Conservation (phyloP, 768 basidiomycete species). For the Chiua virens region DNA sequence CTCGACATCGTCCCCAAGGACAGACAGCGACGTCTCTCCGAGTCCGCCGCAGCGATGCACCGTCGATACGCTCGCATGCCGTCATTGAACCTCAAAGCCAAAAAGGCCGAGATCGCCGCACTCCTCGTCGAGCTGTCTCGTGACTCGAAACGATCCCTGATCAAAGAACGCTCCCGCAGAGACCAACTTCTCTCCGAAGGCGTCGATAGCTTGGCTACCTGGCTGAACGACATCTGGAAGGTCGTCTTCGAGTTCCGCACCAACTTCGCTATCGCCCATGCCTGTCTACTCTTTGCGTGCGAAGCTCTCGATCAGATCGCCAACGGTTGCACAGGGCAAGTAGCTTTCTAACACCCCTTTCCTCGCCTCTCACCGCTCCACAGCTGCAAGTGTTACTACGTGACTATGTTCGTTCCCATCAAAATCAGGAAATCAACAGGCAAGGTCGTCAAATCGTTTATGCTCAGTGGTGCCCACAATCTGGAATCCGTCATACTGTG, state of each 20-base stretch:
- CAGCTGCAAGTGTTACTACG: slow-evolving; percentile 58
- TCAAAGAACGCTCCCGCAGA: slow-evolving; percentile 53
- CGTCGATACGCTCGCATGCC: slow-evolving; percentile 43
- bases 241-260: slow-evolving; percentile 58
- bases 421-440: slow-evolving; percentile 44
- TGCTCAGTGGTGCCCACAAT: slow-evolving; percentile 46
- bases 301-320: slow-evolving; percentile 47
- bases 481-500: slow-evolving; percentile 51
- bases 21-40: slow-evolving; percentile 38
- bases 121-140: slow-evolving; percentile 53
- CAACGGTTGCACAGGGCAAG: slow-evolving; percentile 39
- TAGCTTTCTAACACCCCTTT: slow-evolving; percentile 10
- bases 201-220: slow-evolving; percentile 52
- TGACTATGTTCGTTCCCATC: slow-evolving; percentile 47
- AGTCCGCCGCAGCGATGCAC: slow-evolving; percentile 42
- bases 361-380: slow-evolving; percentile 1
- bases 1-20: slow-evolving; percentile 44
- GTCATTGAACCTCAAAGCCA: slow-evolving; percentile 48
- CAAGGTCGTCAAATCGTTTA: slow-evolving; percentile 48
- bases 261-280: slow-evolving; percentile 52
- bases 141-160: slow-evolving; percentile 52
- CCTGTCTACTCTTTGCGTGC: slow-evolving; percentile 52
- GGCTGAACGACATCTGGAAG: slow-evolving; percentile 66
- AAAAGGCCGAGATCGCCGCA: slow-evolving; percentile 52
- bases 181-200: slow-evolving; percentile 58